phyloP scores from a whole-genome alignment of 805 yeast genomes.

The Hanseniaspora pseudoguilliermondii region DNA sequence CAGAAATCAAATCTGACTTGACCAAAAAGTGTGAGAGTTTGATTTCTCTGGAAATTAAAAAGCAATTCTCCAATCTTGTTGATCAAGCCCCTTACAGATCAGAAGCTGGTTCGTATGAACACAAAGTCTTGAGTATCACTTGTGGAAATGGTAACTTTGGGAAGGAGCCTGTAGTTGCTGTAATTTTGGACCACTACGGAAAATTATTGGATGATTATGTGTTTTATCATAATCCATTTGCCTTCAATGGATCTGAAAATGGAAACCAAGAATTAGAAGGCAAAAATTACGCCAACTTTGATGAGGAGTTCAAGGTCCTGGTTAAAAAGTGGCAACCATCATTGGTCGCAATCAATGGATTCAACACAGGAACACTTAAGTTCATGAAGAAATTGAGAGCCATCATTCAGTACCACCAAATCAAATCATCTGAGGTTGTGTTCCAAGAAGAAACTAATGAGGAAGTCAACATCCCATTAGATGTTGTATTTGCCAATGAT shows the following conservation, averaged over 20 bases:
- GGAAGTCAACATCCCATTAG: slow-evolving; percentile 44
- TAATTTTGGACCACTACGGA: slow-evolving; percentile 66
- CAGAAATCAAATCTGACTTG: slow-evolving; percentile 71
- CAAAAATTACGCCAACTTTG: slow-evolving; percentile 43
- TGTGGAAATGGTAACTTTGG: slow-evolving; percentile 75
- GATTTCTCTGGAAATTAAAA: slow-evolving; percentile 58
- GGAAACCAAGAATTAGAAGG: slow-evolving; percentile 25
- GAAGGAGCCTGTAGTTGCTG: slow-evolving; percentile 77
- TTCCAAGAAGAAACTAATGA: slow-evolving; percentile 30
- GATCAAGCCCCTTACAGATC: slow-evolving; percentile 92
- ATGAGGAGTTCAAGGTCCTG: slow-evolving; percentile 44
- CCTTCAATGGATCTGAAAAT: slow-evolving; percentile 24
- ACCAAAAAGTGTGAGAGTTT: slow-evolving; percentile 62
- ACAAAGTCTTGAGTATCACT: slow-evolving; percentile 69
- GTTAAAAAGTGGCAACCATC: slow-evolving; percentile 66
- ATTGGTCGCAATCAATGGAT: slow-evolving; percentile 82
- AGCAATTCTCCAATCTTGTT: slow-evolving; percentile 51
- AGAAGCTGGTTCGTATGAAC: slow-evolving; percentile 69
- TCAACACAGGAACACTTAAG: slow-evolving; percentile 56
- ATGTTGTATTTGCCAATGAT: slow-evolving; percentile 74
- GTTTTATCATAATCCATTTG: slow-evolving; percentile 57
- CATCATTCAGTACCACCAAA: slow-evolving; percentile 43
- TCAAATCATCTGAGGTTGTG: slow-evolving; percentile 19
- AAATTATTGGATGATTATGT: slow-evolving; percentile 64
- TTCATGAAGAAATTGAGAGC: slow-evolving; percentile 45